phyloP scores from a whole-genome alignment of 2,329 filamentous ascomycete genomes.

The Pseudopyricularia cyperi region DNA sequence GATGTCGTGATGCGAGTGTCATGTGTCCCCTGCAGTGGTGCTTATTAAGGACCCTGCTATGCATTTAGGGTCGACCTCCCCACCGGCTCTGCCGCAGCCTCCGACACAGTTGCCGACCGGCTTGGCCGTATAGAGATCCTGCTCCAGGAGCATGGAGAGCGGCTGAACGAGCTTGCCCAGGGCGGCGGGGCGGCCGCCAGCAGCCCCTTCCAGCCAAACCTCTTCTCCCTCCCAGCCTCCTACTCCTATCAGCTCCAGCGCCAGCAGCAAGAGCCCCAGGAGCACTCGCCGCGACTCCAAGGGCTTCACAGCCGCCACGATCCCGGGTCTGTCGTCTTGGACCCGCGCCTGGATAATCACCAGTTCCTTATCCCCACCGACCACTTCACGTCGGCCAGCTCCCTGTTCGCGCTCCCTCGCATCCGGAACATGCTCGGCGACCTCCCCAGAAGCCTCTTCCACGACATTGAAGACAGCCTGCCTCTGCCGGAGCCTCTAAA shows the following conservation, averaged over 20 bases:
- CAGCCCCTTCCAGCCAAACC: conserved; percentile 2
- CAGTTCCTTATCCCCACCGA: conserved; percentile 22
- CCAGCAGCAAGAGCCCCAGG: neutral
- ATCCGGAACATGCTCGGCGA: conserved; percentile 18
- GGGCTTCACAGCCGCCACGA: conserved; percentile 8
- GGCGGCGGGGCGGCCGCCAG: neutral
- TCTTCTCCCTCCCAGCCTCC: conserved; percentile 2
- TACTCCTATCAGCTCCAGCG: conserved; percentile 1
- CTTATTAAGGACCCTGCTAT: conserved; percentile 4
- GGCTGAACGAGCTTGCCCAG: conserved; percentile 7
- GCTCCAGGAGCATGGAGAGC: conserved; percentile 12
- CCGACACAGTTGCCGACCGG: conserved; percentile 20
- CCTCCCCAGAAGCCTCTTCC: conserved; percentile 19
- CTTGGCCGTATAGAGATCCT: conserved; percentile 23
- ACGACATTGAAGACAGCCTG: conserved; percentile 17
- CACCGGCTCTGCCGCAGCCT: conserved; percentile 7
- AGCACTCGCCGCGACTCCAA: neutral
- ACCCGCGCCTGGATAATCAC: conserved; percentile 14
- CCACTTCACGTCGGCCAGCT: conserved; percentile 18
- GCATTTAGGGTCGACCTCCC: conserved; percentile 18
- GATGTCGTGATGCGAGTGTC: neutral
- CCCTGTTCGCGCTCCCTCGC: conserved; percentile 19
- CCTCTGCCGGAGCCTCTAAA: conserved; percentile 17
- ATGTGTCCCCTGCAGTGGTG: neutral
- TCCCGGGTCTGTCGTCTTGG: conserved; percentile 10